A percentile compares a stretch with the other conserved stretches of the same genome.
Evolutionary conservation across 441 rosid species (phyloP).

Genomic region (Aleurites moluccanus): DNA sequence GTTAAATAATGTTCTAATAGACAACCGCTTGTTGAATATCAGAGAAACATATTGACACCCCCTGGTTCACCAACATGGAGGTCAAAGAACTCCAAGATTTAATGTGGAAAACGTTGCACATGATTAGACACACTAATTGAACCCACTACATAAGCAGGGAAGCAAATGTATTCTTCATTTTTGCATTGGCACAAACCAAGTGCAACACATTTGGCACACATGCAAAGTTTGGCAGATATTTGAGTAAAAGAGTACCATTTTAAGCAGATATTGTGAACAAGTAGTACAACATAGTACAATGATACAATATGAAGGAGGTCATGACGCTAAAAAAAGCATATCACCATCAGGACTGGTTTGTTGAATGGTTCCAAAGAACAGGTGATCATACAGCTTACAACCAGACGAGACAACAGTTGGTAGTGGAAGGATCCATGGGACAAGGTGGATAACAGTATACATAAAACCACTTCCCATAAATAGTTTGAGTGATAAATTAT

Average conservation of each 20-base stretch:
- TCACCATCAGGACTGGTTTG: neutral
- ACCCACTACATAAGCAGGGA: neutral
- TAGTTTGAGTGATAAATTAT: neutral
- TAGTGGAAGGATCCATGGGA: neutral
- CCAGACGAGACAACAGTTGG: neutral
- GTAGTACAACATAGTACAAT: neutral
- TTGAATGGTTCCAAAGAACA: neutral
- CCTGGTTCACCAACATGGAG: neutral
- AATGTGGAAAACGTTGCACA: neutral
- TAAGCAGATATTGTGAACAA: neutral
- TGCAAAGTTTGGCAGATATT: neutral
- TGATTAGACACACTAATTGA: neutral
- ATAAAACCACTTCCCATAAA: too few species aligned
- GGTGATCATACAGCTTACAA: neutral
- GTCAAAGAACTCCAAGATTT: neutral
- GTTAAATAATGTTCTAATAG: neutral
- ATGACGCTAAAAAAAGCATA: neutral
- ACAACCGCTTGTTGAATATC: neutral
- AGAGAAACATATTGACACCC: neutral
- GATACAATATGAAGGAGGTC: neutral
- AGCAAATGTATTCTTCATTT: neutral
- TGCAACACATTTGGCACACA: slow-evolving; percentile 4
- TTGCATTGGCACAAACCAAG: neutral
- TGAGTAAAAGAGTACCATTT: neutral
- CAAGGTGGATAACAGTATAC: too few species aligned